These are phyloP conservation scores for Margaritispora aquatica DNA, from an alignment of 495 filamentous ascomycete genomes.

Conservation along the genomic window DNA sequence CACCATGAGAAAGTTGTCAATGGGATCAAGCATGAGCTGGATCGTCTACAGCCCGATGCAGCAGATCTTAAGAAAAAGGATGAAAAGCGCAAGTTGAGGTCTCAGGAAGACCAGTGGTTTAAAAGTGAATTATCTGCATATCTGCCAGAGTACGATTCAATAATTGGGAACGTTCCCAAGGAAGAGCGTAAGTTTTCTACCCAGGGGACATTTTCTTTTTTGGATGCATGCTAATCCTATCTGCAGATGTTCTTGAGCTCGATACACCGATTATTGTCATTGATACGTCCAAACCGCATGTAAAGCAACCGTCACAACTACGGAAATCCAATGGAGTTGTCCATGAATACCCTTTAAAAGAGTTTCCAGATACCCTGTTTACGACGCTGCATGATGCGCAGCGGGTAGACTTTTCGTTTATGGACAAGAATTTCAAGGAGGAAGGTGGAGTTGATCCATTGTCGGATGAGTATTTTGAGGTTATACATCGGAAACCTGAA, in stretches of 20 bases:
- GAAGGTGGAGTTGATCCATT: slow-evolving; percentile 56
- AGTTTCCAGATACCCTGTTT: slow-evolving; percentile 39
- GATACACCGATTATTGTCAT: slow-evolving; percentile 55
- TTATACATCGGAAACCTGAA: slow-evolving; percentile 69
- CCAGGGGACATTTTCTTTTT: background rate
- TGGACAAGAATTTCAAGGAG: slow-evolving; percentile 35
- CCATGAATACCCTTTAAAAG: slow-evolving; percentile 34
- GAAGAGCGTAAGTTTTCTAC: slow-evolving; percentile 56
- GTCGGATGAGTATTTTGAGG: slow-evolving; percentile 58
- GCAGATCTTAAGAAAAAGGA: slow-evolving; percentile 36
- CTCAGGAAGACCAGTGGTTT: slow-evolving; percentile 52
- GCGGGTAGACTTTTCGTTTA: slow-evolving; percentile 48
- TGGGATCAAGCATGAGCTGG: slow-evolving; percentile 47
- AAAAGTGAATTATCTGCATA: slow-evolving; percentile 86
- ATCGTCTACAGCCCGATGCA: slow-evolving; percentile 35
- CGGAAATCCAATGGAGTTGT: slow-evolving; percentile 20
- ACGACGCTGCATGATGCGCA: slow-evolving; percentile 45
- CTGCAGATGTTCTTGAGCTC: slow-evolving; percentile 48
- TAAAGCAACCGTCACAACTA: slow-evolving; percentile 24
- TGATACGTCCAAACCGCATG: slow-evolving; percentile 30
- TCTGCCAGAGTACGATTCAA: slow-evolving; percentile 86
- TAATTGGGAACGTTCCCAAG: slow-evolving; percentile 74
- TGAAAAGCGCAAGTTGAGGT: slow-evolving; percentile 47
- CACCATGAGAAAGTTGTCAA: slow-evolving; percentile 29
- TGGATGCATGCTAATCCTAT: slow-evolving; percentile 1